Percentiles rank a stretch among this genome's conserved stretches.
Evolutionary conservation across 2,329 filamentous ascomycete species (phyloP).

Genomic region (Talaromyces pinophilus): DNA sequence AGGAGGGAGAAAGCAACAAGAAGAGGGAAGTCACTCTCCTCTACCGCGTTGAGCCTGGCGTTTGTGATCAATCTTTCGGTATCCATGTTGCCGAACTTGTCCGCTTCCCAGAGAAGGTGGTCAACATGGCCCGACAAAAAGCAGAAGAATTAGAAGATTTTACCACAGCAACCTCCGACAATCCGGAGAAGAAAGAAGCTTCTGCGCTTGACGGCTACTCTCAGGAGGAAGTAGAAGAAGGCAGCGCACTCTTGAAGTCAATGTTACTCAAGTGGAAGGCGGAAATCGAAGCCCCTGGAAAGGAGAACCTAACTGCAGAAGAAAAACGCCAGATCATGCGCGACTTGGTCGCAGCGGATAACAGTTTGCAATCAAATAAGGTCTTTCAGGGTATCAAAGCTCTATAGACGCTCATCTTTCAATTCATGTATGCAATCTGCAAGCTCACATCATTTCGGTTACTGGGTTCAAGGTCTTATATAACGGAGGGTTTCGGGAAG

Average conservation of each 20-base stretch:
- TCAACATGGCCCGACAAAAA: slow-evolving; percentile 99
- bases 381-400: slow-evolving; percentile 53
- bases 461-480: neutral
- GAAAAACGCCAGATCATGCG: slow-evolving; percentile 78
- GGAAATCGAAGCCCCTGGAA: slow-evolving; percentile 63
- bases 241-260: slow-evolving; percentile 79
- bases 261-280: slow-evolving; percentile 84
- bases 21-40: slow-evolving; percentile 85
- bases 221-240: slow-evolving; percentile 85
- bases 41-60: slow-evolving; percentile 93
- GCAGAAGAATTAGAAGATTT: slow-evolving; percentile 98
- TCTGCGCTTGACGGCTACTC: slow-evolving; percentile 56
- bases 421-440: neutral
- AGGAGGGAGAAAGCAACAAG: slow-evolving; percentile 55
- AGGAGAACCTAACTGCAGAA: slow-evolving; percentile 61
- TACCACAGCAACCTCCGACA: slow-evolving; percentile 42
- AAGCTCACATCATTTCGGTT: neutral
- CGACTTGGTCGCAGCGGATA: slow-evolving; percentile 74
- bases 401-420: slow-evolving; percentile 34
- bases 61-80: slow-evolving; percentile 96
- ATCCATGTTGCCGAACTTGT: slow-evolving; percentile 98
- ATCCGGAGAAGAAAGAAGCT: slow-evolving; percentile 49
- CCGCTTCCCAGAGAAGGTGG: slow-evolving; percentile 92
- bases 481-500: neutral
- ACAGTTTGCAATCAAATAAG: slow-evolving; percentile 61